Percentiles rank a stretch among this genome's conserved stretches.
phyloP scores from a whole-genome alignment of 768 basidiomycete genomes.

The Boletus coccyginus region DNA sequence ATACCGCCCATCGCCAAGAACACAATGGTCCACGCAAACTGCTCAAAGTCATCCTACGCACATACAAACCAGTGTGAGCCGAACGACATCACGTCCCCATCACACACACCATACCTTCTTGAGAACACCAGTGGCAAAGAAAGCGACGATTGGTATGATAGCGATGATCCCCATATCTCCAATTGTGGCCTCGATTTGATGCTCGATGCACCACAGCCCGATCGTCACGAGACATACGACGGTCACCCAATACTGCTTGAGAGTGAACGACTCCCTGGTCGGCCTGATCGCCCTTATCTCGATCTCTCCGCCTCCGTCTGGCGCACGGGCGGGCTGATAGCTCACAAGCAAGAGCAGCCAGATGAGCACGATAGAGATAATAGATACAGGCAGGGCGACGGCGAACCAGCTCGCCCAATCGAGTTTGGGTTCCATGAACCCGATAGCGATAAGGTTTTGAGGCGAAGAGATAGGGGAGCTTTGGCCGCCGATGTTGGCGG shows the following conservation, averaged over 20 bases:
- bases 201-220: conserved; percentile 84
- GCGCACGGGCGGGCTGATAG: conserved; percentile 71
- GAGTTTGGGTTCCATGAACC: conserved; percentile 79
- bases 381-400: conserved; percentile 89
- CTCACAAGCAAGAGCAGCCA: conserved; percentile 86
- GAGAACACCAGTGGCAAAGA: conserved; percentile 90
- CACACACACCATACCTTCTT: conserved; percentile 66
- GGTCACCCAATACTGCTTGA: conserved; percentile 88
- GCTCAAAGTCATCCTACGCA: conserved; percentile 87
- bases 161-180: conserved; percentile 99
- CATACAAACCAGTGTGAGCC: not conserved
- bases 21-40: conserved; percentile 92
- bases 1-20: conserved; percentile 99
- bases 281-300: conserved; percentile 84
- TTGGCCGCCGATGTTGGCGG: conserved; percentile 97
- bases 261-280: conserved; percentile 75
- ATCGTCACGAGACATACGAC: conserved; percentile 85
- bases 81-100: not conserved
- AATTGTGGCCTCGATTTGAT: conserved; percentile 66
- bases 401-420: conserved; percentile 95
- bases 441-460: conserved; percentile 91
- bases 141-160: conserved; percentile 86
- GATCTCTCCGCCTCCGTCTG: conserved; percentile 73
- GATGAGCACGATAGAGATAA: conserved; percentile 81
- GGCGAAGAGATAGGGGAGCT: conserved; percentile 97